These are phyloP conservation scores for Shiraia bambusicola DNA, from an alignment of 2,329 filamentous ascomycete genomes.

Conservation along the genomic window DNA sequence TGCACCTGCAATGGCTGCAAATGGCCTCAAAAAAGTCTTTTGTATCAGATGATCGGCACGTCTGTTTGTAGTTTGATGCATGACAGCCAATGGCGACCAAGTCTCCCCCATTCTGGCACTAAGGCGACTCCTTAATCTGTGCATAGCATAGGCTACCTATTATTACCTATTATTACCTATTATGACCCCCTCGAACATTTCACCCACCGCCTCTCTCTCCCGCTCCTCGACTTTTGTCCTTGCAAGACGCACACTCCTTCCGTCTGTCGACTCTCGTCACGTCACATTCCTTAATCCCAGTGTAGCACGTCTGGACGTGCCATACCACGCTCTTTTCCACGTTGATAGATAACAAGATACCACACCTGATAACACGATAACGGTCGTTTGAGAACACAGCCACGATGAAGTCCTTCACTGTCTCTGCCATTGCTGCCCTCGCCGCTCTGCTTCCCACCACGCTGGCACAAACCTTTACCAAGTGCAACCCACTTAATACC, in stretches of 20 bases:
- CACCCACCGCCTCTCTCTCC: constrained; percentile 4
- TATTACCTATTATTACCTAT: no score
- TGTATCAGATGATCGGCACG: constrained; percentile 20
- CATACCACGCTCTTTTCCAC: constrained; percentile 33
- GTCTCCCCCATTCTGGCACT: constrained; percentile 17
- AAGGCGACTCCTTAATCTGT: constrained; percentile 28
- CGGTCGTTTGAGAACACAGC: not conserved
- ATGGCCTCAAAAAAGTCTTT: constrained; percentile 2
- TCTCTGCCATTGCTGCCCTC: constrained; percentile 43
- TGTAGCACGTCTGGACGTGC: constrained; percentile 42
- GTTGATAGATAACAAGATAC: not conserved
- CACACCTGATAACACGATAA: constrained; percentile 6
- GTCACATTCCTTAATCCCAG: constrained; percentile 25
- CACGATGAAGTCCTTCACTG: constrained; percentile 36
- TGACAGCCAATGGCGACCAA: constrained; percentile 5
- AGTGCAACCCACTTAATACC: constrained; percentile 74
- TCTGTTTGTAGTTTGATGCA: constrained; percentile 16
- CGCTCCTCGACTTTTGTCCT: constrained; percentile 22
- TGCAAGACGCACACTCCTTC: constrained; percentile 35
- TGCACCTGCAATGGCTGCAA: not conserved
- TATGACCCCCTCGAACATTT: no score
- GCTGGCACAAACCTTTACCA: constrained; percentile 71
- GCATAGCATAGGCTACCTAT: no score
- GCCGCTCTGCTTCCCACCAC: constrained; percentile 47
- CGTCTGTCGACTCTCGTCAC: constrained; percentile 8